Percentiles rank a stretch among this genome's conserved stretches.
phyloP scores from a whole-genome alignment of 495 filamentous ascomycete species.

The Tuber brumale region DNA sequence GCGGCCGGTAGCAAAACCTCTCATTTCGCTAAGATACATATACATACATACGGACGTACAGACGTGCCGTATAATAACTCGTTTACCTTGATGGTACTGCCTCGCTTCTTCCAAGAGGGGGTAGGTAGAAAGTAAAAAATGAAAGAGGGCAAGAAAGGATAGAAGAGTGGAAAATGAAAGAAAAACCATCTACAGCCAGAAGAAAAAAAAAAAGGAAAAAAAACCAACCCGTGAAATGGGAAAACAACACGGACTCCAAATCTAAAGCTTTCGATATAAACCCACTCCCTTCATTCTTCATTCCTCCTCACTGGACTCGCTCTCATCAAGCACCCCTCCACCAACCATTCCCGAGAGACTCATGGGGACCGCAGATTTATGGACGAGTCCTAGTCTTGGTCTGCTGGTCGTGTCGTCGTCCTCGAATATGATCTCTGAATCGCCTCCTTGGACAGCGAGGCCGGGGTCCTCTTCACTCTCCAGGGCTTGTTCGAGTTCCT shows the following conservation, averaged over 20 bases:
- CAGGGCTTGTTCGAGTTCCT: slow-evolving; percentile 31
- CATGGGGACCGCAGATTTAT: slow-evolving; percentile 6
- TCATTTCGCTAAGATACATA: not conserved
- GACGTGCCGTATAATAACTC: not conserved
- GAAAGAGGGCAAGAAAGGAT: not conserved
- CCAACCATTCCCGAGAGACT: slow-evolving; percentile 13
- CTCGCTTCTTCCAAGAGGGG: not conserved
- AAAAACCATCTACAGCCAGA: not conserved
- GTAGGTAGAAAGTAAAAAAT: not conserved
- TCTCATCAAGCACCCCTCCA: slow-evolving; percentile 4
- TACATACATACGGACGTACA: not conserved
- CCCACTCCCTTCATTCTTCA: not conserved
- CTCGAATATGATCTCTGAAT: slow-evolving; percentile 28
- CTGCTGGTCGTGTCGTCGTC: slow-evolving; percentile 16
- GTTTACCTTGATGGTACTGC: not conserved
- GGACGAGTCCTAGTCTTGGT: slow-evolving; percentile 9
- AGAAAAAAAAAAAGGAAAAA: not conserved
- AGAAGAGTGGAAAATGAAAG: not conserved
- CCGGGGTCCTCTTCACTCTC: slow-evolving; percentile 24
- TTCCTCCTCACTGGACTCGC: slow-evolving; percentile 17
- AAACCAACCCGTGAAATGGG: not conserved
- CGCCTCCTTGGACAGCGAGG: slow-evolving; percentile 17
- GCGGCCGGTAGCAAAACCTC: not conserved
- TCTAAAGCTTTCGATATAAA: not conserved
- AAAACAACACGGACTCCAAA: not conserved